Conservation (phyloP, 2,329 filamentous ascomycete species). For the Botrytis fabae region DNA sequence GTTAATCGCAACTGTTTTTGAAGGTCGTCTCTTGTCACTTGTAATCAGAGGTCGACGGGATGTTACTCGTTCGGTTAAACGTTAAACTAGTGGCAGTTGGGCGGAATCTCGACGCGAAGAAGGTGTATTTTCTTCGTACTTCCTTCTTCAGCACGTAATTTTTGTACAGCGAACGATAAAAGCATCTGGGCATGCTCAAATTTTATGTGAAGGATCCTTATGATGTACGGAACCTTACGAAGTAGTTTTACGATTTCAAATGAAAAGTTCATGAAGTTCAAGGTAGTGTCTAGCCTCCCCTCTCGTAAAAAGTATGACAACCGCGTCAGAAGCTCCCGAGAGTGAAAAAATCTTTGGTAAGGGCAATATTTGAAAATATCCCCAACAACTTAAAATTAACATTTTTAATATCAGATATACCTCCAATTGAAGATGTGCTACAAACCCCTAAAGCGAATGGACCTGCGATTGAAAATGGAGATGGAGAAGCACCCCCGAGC, state of each 20-base stretch:
- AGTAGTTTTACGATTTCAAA: constrained; percentile 56
- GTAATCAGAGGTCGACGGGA: constrained; percentile 20
- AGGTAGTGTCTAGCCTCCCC: constrained; percentile 44
- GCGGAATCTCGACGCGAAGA: constrained; percentile 20
- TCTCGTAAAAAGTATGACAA: constrained; percentile 41
- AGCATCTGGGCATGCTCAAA: constrained; percentile 57
- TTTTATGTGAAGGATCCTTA: constrained; percentile 48
- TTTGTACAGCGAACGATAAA: constrained; percentile 41
- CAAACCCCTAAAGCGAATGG: constrained; percentile 37
- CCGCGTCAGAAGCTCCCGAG: constrained; percentile 40
- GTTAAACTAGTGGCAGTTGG: constrained; percentile 29
- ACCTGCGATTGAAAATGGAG: constrained; percentile 35
- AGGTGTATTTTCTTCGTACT: constrained; percentile 22
- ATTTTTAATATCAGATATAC: constrained; percentile 30
- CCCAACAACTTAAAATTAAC: constrained; percentile 24
- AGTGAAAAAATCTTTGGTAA: constrained; percentile 38
- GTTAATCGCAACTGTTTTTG: not conserved
- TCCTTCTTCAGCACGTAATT: constrained; percentile 18
- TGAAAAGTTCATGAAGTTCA: constrained; percentile 58
- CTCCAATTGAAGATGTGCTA: constrained; percentile 32
- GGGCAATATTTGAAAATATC: constrained; percentile 5
- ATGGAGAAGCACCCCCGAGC: constrained; percentile 52
- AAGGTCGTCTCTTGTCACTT: not conserved
- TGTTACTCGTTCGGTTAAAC: constrained; percentile 30
- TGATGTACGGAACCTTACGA: constrained; percentile 52